phyloP scores from a whole-genome alignment of 2,329 filamentous ascomycete species.

The Lasiodiplodia citricola region DNA sequence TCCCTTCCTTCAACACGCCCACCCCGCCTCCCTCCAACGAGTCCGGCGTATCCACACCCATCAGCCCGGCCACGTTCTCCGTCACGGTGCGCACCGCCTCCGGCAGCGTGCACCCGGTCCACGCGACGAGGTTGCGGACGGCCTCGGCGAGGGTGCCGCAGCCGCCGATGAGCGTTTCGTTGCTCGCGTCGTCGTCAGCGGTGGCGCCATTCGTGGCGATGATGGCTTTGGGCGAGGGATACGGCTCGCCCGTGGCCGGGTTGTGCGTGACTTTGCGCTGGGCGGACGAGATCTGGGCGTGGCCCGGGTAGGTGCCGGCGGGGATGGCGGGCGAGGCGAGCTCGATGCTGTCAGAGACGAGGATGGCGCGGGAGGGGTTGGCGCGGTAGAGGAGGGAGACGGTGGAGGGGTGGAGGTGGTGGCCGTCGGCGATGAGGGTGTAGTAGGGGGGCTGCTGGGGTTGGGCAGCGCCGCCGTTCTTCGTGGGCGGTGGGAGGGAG shows the following conservation, averaged over 20 bases:
- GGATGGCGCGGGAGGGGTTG: conserved; percentile 54
- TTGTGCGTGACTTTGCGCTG: conserved; percentile 50
- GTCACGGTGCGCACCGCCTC: conserved; percentile 57
- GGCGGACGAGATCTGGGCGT: conserved; percentile 57
- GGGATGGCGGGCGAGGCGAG: conserved; percentile 58
- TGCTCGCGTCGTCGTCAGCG: conserved; percentile 34
- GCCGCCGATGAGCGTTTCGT: conserved; percentile 56
- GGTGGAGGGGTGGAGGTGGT: conserved; percentile 59
- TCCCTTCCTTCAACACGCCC: conserved; percentile 49
- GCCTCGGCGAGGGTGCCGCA: conserved; percentile 58
- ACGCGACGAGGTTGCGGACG: conserved; percentile 55
- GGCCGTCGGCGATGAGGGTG: conserved; percentile 59
- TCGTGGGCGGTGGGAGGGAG: conserved; percentile 33
- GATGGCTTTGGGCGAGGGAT: conserved; percentile 48
- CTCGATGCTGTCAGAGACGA: conserved; percentile 62
- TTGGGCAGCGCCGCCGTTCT: not conserved
- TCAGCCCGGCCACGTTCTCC: conserved; percentile 57
- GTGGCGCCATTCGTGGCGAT: conserved; percentile 41
- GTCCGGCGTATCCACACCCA: conserved; percentile 53
- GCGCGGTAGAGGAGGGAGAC: conserved; percentile 55
- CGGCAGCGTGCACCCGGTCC: conserved; percentile 54
- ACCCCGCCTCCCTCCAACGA: conserved; percentile 51
- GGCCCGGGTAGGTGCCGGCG: conserved; percentile 58
- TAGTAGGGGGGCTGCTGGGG: conserved; percentile 50
- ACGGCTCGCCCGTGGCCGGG: not conserved